Percentiles rank a stretch among this genome's conserved stretches.
These are phyloP conservation scores for Vitis amurensis DNA, from an alignment of 164 flowering plant species.

Conservation along the genomic window DNA sequence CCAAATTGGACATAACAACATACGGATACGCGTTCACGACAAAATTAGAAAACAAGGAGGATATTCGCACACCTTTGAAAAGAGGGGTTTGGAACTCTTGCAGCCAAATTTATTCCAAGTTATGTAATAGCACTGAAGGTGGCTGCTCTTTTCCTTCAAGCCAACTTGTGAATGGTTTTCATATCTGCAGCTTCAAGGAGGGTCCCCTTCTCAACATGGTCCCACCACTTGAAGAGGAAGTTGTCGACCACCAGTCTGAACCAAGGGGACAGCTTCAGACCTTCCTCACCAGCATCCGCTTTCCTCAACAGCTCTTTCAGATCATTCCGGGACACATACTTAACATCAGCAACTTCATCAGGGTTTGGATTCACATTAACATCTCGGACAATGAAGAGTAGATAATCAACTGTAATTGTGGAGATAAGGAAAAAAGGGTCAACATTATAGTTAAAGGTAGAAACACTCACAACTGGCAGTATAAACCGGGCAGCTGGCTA, in stretches of 20 bases:
- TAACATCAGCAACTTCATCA: constrained; percentile 82
- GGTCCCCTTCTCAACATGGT: constrained; percentile 76
- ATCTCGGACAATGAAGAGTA: constrained; percentile 87
- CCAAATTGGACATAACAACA: too few species aligned
- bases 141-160: constrained; percentile 18
- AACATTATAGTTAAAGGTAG: not conserved
- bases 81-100: not conserved
- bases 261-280: constrained; percentile 94
- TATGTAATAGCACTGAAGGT: not conserved
- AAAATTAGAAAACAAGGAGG: too few species aligned
- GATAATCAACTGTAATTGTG: constrained; percentile 79
- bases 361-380: constrained; percentile 78
- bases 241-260: constrained; percentile 88
- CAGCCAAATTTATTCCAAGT: not conserved
- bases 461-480: not conserved
- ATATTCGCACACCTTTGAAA: not conserved
- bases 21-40: too few species aligned
- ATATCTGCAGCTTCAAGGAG: constrained; percentile 71
- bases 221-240: constrained; percentile 96
- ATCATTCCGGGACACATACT: constrained; percentile 71
- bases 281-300: constrained; percentile 92
- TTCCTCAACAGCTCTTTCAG: constrained; percentile 80
- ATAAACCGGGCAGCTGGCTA: too few species aligned
- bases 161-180: constrained; percentile 87
- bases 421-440: not conserved